Conservation (phyloP, 768 basidiomycete genomes). For the Fistulinella prunicolor region DNA sequence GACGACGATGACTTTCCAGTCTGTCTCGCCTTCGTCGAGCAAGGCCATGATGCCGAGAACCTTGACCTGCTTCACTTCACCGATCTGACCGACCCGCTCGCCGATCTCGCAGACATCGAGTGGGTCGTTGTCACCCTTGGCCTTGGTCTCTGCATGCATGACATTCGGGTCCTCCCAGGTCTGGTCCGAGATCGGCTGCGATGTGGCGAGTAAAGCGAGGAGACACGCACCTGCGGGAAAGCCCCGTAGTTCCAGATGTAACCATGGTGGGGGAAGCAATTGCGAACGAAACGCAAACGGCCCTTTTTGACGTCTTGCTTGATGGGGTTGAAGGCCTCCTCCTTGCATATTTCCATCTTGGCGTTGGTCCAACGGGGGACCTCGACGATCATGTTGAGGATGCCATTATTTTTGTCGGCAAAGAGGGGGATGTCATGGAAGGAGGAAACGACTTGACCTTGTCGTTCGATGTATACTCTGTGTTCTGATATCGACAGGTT, state of each 20-base stretch:
- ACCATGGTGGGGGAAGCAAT: constrained; percentile 99
- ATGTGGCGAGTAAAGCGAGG: background rate
- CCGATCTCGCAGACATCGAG: constrained; percentile 99
- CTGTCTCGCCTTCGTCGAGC: constrained; percentile 98
- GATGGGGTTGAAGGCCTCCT: constrained; percentile 99
- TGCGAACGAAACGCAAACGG: constrained; percentile 93
- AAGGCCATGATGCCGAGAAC: constrained; percentile 99
- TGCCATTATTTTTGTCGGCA: constrained; percentile 90
- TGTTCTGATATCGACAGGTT: constrained; percentile 61
- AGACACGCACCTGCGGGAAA: constrained; percentile 80
- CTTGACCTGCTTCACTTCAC: constrained; percentile 99
- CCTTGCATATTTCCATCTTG: constrained; percentile 99
- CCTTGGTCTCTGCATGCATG: constrained; percentile 94
- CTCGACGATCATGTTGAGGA: constrained; percentile 99
- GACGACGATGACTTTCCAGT: constrained; percentile 99
- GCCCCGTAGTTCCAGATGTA: constrained; percentile 99
- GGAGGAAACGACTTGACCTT: constrained; percentile 76
- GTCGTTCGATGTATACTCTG: constrained; percentile 91
- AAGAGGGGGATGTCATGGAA: constrained; percentile 99
- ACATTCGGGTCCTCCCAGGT: constrained; percentile 96
- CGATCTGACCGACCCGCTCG: constrained; percentile 94
- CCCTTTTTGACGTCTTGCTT: constrained; percentile 99
- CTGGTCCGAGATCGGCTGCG: constrained; percentile 37
- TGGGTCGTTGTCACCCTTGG: constrained; percentile 98
- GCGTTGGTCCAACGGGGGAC: constrained; percentile 99